phyloP scores from a whole-genome alignment of 352 stramenopile species.

The Pythium dissimile region DNA sequence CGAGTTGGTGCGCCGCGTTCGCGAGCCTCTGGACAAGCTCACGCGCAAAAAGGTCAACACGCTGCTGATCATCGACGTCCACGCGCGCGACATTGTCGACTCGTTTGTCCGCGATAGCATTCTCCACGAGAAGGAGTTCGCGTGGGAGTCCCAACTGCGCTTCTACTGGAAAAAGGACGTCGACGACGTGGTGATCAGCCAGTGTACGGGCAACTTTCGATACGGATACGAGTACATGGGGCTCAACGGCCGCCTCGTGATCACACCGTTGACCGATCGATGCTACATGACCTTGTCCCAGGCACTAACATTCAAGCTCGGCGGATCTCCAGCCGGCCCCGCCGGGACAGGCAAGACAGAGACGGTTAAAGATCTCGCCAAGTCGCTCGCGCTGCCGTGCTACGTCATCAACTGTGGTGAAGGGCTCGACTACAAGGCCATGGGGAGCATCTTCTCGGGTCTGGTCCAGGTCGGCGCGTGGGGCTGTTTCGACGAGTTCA shows the following conservation, averaged over 20 bases:
- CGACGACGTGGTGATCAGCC: constrained; percentile 86
- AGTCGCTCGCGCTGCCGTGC: constrained; percentile 89
- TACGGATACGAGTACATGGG: constrained; percentile 96
- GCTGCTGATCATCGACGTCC: constrained; percentile 89
- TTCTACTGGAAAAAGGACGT: constrained; percentile 92
- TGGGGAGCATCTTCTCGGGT: constrained; percentile 88
- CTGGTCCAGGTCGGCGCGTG: constrained; percentile 86
- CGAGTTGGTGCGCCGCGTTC: constrained; percentile 88
- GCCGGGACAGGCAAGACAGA: constrained; percentile 92
- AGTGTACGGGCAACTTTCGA: constrained; percentile 90
- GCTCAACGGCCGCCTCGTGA: constrained; percentile 89
- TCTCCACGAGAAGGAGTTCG: constrained; percentile 88
- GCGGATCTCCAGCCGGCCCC: constrained; percentile 85
- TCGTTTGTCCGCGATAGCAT: constrained; percentile 90
- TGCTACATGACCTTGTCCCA: constrained; percentile 95
- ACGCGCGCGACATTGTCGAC: constrained; percentile 88
- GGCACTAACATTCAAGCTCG: constrained; percentile 91
- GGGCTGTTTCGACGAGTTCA: constrained; percentile 89
- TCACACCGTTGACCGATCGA: constrained; percentile 91
- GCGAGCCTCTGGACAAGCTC: constrained; percentile 80
- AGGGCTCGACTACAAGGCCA: constrained; percentile 92
- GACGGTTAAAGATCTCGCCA: constrained; percentile 92
- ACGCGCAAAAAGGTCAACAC: constrained; percentile 93
- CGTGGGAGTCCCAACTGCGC: constrained; percentile 86
- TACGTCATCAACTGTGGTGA: constrained; percentile 93